phyloP scores from a whole-genome alignment of 2,329 filamentous ascomycete genomes.

The Epichloe gansuensis region DNA sequence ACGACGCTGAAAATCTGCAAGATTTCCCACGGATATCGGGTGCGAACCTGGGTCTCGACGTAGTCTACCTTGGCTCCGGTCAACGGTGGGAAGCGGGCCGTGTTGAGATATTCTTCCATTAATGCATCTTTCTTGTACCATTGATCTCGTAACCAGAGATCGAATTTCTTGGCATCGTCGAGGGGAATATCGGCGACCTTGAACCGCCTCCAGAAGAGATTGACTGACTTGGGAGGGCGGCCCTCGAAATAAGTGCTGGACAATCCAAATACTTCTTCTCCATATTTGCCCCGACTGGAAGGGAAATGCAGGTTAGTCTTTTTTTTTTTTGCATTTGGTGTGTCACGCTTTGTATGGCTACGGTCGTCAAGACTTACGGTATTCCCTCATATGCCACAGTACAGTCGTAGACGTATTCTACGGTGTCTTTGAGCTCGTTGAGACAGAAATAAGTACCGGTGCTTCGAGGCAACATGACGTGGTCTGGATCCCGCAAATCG shows the following conservation, averaged over 20 bases:
- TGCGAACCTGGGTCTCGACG: constrained; percentile 46
- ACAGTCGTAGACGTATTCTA: constrained; percentile 83
- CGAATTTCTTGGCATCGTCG: constrained; percentile 60
- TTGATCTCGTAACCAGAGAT: constrained; percentile 68
- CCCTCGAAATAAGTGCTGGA: constrained; percentile 81
- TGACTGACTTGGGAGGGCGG: constrained; percentile 82
- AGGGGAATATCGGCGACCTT: constrained; percentile 69
- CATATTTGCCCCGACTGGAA: constrained; percentile 59
- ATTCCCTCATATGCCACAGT: constrained; percentile 93
- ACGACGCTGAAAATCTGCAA: constrained; percentile 40
- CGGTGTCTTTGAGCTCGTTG: constrained; percentile 57
- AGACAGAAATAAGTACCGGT: constrained; percentile 72
- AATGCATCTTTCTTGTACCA: constrained; percentile 91
- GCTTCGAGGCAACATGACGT: constrained; percentile 65
- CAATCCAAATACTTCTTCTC: constrained; percentile 84
- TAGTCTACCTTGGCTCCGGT: constrained; percentile 33
- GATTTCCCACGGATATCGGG: constrained; percentile 41
- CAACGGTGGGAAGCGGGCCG: constrained; percentile 67
- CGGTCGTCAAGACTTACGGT: constrained; percentile 49
- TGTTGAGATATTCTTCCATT: constrained; percentile 68
- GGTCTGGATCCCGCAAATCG: constrained; percentile 57
- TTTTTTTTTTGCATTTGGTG: not conserved
- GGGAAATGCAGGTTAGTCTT: constrained; percentile 4
- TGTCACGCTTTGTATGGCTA: not conserved
- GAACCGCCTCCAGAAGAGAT: constrained; percentile 92